Percentiles rank a stretch among this genome's conserved stretches.
Evolutionary conservation across 2,329 filamentous ascomycete species (phyloP).

Genomic region (Exophiala calicioides): DNA sequence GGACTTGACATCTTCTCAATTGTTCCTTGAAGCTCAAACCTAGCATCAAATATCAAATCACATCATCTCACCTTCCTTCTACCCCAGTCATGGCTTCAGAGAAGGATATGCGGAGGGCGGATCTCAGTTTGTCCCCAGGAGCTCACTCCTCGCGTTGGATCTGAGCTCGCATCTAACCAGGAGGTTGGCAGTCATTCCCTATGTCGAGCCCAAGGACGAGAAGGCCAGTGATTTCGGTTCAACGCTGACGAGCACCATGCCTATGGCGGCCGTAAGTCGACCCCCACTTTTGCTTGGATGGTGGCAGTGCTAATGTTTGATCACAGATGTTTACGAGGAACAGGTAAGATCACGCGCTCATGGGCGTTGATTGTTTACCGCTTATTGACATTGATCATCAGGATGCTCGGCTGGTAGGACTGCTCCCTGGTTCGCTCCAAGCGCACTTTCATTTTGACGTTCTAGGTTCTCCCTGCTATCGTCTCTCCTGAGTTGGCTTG

Average conservation of each 20-base stretch:
- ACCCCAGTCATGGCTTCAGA: slow-evolving; percentile 61
- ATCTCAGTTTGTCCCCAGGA: slow-evolving; percentile 63
- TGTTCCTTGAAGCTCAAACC: background rate
- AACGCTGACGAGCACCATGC: slow-evolving; percentile 74
- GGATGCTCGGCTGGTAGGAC: slow-evolving; percentile 64
- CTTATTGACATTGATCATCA: slow-evolving; percentile 35
- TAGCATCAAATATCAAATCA: slow-evolving; percentile 1
- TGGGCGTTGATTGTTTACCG: slow-evolving; percentile 24
- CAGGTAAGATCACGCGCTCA: slow-evolving; percentile 58
- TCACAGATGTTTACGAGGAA: slow-evolving; percentile 82
- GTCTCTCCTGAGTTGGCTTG: slow-evolving; percentile 51
- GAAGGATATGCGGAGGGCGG: slow-evolving; percentile 74
- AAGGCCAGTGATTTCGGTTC: slow-evolving; percentile 67
- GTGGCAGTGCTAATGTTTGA: slow-evolving; percentile 15
- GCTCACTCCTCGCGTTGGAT: background rate
- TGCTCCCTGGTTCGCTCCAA: background rate
- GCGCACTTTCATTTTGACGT: background rate
- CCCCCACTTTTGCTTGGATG: slow-evolving; percentile 3
- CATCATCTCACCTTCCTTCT: background rate
- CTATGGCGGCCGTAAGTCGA: slow-evolving; percentile 77
- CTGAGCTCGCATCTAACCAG: slow-evolving; percentile 14
- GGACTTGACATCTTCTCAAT: no score
- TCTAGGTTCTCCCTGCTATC: slow-evolving; percentile 50
- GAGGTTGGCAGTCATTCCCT: slow-evolving; percentile 72
- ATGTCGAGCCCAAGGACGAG: slow-evolving; percentile 72